Conservation (phyloP, 2,329 filamentous ascomycete genomes). For the Aschersonia sp. region DNA sequence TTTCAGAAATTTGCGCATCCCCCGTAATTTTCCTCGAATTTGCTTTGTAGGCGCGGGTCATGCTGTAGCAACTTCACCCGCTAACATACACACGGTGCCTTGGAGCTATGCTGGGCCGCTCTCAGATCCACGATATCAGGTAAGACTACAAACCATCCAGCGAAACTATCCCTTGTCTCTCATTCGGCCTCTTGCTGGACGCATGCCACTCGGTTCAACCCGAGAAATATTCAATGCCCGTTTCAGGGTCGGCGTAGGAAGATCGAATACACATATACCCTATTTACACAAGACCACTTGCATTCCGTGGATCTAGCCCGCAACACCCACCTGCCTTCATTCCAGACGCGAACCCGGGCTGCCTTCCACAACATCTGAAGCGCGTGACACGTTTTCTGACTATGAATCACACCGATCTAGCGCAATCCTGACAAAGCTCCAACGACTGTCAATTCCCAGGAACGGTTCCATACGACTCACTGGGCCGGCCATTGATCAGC, state of each 20-base stretch:
- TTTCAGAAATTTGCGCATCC: background rate
- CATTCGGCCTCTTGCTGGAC: no score
- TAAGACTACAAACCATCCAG: background rate
- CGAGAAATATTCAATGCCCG: background rate
- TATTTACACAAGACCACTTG: background rate
- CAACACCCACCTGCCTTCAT: conserved; percentile 7
- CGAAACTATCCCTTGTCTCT: no score
- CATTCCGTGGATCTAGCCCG: conserved; percentile 6
- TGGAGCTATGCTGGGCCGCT: conserved; percentile 1
- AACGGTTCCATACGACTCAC: background rate
- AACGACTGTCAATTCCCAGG: background rate
- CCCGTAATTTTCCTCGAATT: background rate
- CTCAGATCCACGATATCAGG: background rate
- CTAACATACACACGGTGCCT: background rate
- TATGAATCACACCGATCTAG: background rate
- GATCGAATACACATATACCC: no score
- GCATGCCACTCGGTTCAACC: no score
- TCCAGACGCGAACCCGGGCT: conserved; percentile 8
- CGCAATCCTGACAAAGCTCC: background rate
- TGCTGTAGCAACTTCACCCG: background rate
- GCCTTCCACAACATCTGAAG: conserved; percentile 8
- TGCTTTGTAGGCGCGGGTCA: background rate
- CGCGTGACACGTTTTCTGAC: conserved; percentile 3
- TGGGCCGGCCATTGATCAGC: background rate
- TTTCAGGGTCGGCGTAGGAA: background rate